These are phyloP conservation scores for Boletus huronensis DNA, from an alignment of 768 basidiomycete genomes.

Conservation along the genomic window DNA sequence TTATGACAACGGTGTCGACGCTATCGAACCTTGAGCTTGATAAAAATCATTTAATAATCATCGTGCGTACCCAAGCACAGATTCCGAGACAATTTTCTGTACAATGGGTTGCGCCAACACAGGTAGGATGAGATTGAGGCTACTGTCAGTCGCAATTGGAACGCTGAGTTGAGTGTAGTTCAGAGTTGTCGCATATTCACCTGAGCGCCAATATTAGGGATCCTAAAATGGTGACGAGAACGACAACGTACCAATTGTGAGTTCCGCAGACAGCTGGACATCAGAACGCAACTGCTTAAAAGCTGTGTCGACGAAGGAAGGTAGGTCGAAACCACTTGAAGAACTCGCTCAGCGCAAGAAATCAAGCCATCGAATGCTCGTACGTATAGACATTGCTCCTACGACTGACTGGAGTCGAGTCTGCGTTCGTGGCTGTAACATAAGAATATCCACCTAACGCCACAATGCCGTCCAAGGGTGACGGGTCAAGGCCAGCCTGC, in stretches of 20 bases:
- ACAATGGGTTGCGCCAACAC: conserved; percentile 72
- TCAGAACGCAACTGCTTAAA: conserved; percentile 65
- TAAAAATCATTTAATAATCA: neutral
- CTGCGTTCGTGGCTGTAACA: conserved; percentile 34
- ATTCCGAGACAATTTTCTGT: conserved; percentile 61
- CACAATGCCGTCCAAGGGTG: conserved; percentile 65
- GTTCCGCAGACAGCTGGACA: conserved; percentile 49
- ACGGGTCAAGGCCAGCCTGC: conserved; percentile 55
- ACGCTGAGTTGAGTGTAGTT: conserved; percentile 57
- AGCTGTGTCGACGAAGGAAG: conserved; percentile 58
- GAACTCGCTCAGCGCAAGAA: conserved; percentile 1
- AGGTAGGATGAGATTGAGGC: conserved; percentile 61
- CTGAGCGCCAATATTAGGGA: conserved; percentile 32
- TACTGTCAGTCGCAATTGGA: conserved; percentile 57
- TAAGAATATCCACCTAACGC: conserved; percentile 64
- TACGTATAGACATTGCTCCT: conserved; percentile 55
- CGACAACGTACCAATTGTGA: conserved; percentile 49
- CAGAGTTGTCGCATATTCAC: conserved; percentile 60
- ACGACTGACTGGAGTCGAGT: conserved; percentile 31
- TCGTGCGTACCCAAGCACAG: conserved; percentile 48
- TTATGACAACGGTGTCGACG: conserved; percentile 59
- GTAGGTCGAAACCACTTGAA: conserved; percentile 57
- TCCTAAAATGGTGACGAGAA: neutral
- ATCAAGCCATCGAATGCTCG: neutral
- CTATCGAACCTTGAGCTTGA: conserved; percentile 29